These are phyloP conservation scores for Clitocybe nebularis DNA, from an alignment of 1,284 basidiomycete species.

Conservation along the genomic window DNA sequence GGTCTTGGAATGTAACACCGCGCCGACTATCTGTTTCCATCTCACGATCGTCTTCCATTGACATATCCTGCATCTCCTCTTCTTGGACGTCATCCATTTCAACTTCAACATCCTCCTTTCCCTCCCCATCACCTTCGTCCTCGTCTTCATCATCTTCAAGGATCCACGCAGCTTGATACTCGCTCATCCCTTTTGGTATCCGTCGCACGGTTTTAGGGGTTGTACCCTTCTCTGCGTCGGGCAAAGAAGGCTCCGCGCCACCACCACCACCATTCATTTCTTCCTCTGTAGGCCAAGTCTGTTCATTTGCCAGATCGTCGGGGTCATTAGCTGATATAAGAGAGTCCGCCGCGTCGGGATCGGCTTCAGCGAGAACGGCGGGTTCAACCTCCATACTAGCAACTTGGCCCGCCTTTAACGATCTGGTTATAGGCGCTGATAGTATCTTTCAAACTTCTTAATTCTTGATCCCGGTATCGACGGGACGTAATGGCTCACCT, in stretches of 20 bases:
- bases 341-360: conserved; percentile 78
- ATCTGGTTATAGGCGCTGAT: conserved; percentile 50
- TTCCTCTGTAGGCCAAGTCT: conserved; percentile 99
- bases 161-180: conserved; percentile 94
- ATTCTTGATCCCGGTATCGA: conserved; percentile 14
- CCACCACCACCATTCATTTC: conserved; percentile 65
- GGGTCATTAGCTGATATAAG: conserved; percentile 85
- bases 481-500: conserved; percentile 45
- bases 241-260: conserved; percentile 39
- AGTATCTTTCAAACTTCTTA: conserved; percentile 45
- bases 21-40: conserved; percentile 63
- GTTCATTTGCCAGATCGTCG: conserved; percentile 89
- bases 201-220: conserved; percentile 73
- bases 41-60: conserved; percentile 46
- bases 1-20: conserved; percentile 65
- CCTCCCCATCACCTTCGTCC: conserved; percentile 41
- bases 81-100: conserved; percentile 56
- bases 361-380: conserved; percentile 52
- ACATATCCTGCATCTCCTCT: conserved; percentile 67
- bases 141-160: conserved; percentile 79
- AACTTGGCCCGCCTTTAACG: conserved; percentile 32
- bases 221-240: conserved; percentile 62
- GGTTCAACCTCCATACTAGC: conserved; percentile 64
- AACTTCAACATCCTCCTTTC: conserved; percentile 34
- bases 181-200: conserved; percentile 87